Evolutionary conservation across 352 stramenopile species (phyloP).

Genomic region (Achlya hypogyna): DNA sequence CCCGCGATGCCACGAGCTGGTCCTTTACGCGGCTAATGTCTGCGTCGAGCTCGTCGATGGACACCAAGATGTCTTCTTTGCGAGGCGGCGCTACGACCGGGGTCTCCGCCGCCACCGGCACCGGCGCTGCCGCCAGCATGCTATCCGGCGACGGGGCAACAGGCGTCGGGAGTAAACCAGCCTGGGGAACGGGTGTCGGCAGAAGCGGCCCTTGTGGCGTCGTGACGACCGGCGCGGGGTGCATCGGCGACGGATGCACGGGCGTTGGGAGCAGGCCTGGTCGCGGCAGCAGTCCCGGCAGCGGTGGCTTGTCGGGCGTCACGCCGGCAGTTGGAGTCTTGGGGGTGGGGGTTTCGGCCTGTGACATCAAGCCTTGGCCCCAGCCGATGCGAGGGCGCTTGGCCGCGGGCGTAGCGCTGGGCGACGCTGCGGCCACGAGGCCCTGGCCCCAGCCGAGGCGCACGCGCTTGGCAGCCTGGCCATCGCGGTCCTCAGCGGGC

Average conservation of each 20-base stretch:
- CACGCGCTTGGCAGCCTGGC: slow-evolving; percentile 29
- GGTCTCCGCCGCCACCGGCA: neutral
- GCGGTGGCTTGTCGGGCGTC: no score
- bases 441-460: slow-evolving; percentile 77
- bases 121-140: neutral
- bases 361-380: slow-evolving; percentile 62
- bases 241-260: no score
- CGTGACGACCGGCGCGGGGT: no score
- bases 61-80: slow-evolving; percentile 72
- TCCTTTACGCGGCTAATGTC: slow-evolving; percentile 59
- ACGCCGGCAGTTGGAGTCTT: no score
- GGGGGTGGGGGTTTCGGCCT: no score
- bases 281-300: no score
- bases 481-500: neutral
- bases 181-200: neutral
- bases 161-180: slow-evolving; percentile 2
- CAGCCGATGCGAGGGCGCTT: slow-evolving; percentile 77
- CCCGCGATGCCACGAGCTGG: slow-evolving; percentile 29
- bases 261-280: no score
- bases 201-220: neutral
- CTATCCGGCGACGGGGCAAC: no score
- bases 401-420: slow-evolving; percentile 1
- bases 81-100: neutral
- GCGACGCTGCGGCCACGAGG: slow-evolving; percentile 45
- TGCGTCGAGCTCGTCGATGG: slow-evolving; percentile 68